A percentile compares a stretch with the other conserved stretches of the same genome.
phyloP scores from a whole-genome alignment of 352 stramenopile genomes.

The Pythium plurisporium region DNA sequence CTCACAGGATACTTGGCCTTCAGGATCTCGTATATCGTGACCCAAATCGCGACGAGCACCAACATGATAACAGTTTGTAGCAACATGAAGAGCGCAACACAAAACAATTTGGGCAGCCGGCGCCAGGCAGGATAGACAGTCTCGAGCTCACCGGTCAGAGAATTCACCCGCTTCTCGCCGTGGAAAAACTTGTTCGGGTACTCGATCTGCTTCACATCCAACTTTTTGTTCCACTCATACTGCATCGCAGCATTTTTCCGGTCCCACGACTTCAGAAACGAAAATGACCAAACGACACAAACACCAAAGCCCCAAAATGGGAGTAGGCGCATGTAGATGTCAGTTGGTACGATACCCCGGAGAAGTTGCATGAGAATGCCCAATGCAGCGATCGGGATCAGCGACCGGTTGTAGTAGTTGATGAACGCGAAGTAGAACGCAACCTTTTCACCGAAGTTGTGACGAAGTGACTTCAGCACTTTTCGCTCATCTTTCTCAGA shows the following conservation, averaged over 20 bases:
- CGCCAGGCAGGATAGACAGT: slow-evolving; percentile 65
- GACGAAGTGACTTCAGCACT: slow-evolving; percentile 55
- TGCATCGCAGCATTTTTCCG: slow-evolving; percentile 75
- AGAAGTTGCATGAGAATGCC: slow-evolving; percentile 58
- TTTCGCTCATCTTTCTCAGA: slow-evolving; percentile 48
- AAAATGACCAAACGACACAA: slow-evolving; percentile 77
- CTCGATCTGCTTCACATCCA: slow-evolving; percentile 81
- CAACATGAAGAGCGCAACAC: slow-evolving; percentile 78
- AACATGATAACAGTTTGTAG: slow-evolving; percentile 84
- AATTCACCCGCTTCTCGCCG: slow-evolving; percentile 62
- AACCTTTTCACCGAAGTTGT: slow-evolving; percentile 86
- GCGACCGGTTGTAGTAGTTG: slow-evolving; percentile 76
- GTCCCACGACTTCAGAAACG: slow-evolving; percentile 81
- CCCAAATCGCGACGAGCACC: slow-evolving; percentile 77
- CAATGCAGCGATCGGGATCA: slow-evolving; percentile 67
- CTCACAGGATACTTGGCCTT: slow-evolving; percentile 75
- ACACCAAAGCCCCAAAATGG: slow-evolving; percentile 81
- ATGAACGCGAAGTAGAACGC: slow-evolving; percentile 87
- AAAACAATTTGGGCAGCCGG: slow-evolving; percentile 70
- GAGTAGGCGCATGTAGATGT: slow-evolving; percentile 73
- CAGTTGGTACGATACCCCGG: slow-evolving; percentile 46
- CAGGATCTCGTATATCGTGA: slow-evolving; percentile 86
- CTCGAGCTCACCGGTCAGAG: slow-evolving; percentile 66
- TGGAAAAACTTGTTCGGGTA: slow-evolving; percentile 81
- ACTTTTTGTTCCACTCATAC: slow-evolving; percentile 76